These are phyloP conservation scores for Funneliformis mosseae DNA, from an alignment of 192 early-diverging fungal genomes.

Conservation along the genomic window DNA sequence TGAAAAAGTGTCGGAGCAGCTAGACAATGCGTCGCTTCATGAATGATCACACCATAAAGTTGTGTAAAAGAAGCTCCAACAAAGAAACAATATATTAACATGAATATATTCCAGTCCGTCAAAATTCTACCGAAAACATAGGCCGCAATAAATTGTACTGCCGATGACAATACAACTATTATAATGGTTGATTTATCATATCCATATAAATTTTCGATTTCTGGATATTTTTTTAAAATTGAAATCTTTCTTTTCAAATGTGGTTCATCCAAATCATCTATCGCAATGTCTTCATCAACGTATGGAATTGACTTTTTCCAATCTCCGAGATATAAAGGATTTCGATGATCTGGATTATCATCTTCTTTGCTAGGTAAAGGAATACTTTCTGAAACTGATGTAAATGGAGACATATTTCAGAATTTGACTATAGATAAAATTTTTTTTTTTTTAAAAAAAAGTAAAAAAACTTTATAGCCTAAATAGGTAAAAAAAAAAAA, in stretches of 20 bases:
- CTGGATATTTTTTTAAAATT: conserved; percentile 87
- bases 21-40: conserved; percentile 91
- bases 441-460: not conserved
- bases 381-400: not conserved
- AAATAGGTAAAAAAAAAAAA: too few species aligned
- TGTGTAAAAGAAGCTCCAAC: conserved; percentile 85
- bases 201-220: conserved; percentile 85
- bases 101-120: conserved; percentile 66
- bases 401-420: not conserved
- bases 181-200: conserved; percentile 78
- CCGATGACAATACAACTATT: conserved; percentile 65
- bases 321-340: conserved; percentile 78
- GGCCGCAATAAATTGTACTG: conserved; percentile 75
- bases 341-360: conserved; percentile 56
- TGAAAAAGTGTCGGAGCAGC: conserved; percentile 68
- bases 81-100: conserved; percentile 70
- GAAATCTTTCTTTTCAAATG: conserved; percentile 87
- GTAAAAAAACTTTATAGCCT: too few species aligned
- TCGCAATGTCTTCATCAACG: conserved; percentile 72
- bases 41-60: conserved; percentile 84
- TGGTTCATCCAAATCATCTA: conserved; percentile 91
- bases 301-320: conserved; percentile 82
- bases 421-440: not conserved
- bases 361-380: not conserved
- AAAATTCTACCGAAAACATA: conserved; percentile 75